Evolutionary conservation across 257 asterid species (phyloP).

Genomic region (Fraxinus pennsylvanica): DNA sequence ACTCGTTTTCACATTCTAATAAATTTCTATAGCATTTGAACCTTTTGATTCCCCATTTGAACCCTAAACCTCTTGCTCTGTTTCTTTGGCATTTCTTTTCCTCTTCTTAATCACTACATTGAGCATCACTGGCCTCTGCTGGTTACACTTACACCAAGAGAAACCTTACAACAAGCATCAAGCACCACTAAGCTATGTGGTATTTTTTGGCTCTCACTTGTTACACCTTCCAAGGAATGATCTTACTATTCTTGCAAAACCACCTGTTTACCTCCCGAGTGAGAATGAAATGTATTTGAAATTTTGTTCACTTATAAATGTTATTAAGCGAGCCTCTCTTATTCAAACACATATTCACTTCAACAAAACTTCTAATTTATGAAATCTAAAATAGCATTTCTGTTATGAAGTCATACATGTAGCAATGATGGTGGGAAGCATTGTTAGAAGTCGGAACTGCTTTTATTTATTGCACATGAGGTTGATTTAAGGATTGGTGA

Average conservation of each 20-base stretch:
- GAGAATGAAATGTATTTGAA: background rate
- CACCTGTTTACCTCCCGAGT: background rate
- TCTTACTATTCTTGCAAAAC: background rate
- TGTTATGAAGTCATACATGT: background rate
- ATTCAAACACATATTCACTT: background rate
- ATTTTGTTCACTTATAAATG: background rate
- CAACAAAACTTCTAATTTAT: background rate
- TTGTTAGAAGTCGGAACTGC: background rate
- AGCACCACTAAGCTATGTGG: background rate
- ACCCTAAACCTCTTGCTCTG: background rate
- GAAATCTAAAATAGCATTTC: background rate
- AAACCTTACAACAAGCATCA: background rate
- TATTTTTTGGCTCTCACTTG: background rate
- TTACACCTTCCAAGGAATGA: background rate
- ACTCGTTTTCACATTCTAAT: background rate
- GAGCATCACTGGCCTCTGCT: background rate
- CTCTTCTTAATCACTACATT: background rate
- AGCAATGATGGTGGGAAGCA: background rate
- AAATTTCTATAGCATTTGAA: background rate
- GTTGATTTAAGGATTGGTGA: background rate
- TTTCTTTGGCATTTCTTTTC: background rate
- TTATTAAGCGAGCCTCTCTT: background rate
- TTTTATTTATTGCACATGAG: slow-evolving; percentile 10
- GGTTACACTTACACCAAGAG: background rate
- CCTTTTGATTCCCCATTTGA: background rate